Evolutionary conservation across 1,139 yeast species (phyloP), one percentile per base, ranked within the genome.

Genomic region (Suhomyces atakaporum): DNA sequence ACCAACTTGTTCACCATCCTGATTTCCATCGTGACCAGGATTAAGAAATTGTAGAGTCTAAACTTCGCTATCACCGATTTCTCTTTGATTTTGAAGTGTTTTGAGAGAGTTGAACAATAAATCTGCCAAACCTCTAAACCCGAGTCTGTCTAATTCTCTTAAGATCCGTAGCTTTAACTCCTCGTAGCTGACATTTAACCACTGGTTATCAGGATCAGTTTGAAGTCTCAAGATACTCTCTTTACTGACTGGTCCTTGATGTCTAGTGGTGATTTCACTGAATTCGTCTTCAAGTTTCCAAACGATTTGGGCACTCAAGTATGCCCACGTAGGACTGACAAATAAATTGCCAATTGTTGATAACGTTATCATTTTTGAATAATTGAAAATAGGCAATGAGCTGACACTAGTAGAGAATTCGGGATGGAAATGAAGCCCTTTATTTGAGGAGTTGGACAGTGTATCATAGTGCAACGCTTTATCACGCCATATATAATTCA

Each of bases 401-500:
- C 66, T 61, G 15, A 78, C 40, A 25, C 58, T 63, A 10, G 58
- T 50, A 2, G 69, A 47, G 22, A 77, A 62, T 1, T 52, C 47
- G 1, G 66, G 60, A 13, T 69, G 63, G 24, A 80, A 62, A 26
- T 66, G 61, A 42, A 80, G 60, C 1, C 69, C 75, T 27, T 58
- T 64, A 14, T 57, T 58, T 7, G 57, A 47, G 1, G 57, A 46
- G 6, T 43, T 45, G 3, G 22, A 20, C 1, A 46, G 36, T 1
- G 40, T 37, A 2, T 38, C 38, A 25, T 46, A 44, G 12, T 47
- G 38, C 31, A 67, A 54, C 1, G 73, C 69, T 49, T 68, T 73
- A 43, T 80, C 80, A 46, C 85, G 63, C 90, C 90, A 84, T 1
- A 80, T 43, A 21, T 75, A 65, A 42, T 82, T 82, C 34, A 84